A percentile compares a stretch with the other conserved stretches of the same genome.
Conservation (phyloP, 306 rosid species). For the Cucumis sativus region Cucumber_9930_V3 NC_026657.2:20298501-20299000, state of each 20-base stretch:
- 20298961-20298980: slow-evolving; percentile 66
- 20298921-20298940: slow-evolving; percentile 84
- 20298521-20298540: slow-evolving; percentile 57
- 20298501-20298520: slow-evolving; percentile 26
- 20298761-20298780: neutral
- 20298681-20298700: slow-evolving; percentile 7
- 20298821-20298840: slow-evolving; percentile 15
- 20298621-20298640: slow-evolving; percentile 8
- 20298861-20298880: slow-evolving; percentile 77
- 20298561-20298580: slow-evolving; percentile 54
- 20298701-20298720: neutral
- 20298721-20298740: neutral
- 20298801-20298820: slow-evolving; percentile 28
- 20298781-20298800: slow-evolving; percentile 7
- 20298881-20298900: slow-evolving; percentile 77
- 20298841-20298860: slow-evolving; percentile 33
- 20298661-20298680: slow-evolving; percentile 11
- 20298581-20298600: slow-evolving; percentile 37
- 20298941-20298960: slow-evolving; percentile 95
- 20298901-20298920: slow-evolving; percentile 53
- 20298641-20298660: slow-evolving; percentile 6
- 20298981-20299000: slow-evolving; percentile 72
- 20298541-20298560: slow-evolving; percentile 47
- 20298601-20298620: neutral
- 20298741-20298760: neutral